These are phyloP conservation scores for Pyrenophora teres DNA, from an alignment of 2,329 filamentous ascomycete species.

Conservation along the genomic window DNA sequence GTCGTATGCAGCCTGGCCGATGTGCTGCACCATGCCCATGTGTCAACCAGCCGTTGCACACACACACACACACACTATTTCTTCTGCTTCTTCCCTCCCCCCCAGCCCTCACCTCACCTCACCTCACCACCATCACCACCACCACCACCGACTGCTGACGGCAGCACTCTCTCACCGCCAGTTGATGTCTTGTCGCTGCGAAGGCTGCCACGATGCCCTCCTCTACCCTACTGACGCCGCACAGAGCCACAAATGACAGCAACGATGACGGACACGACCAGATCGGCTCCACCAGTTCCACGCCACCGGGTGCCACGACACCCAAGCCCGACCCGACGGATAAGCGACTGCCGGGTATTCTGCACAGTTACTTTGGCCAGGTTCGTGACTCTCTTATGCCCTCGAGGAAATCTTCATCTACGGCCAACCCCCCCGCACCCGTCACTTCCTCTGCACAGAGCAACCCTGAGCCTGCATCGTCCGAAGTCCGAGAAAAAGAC, in stretches of 20 bases:
- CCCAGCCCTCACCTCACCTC: slow-evolving; percentile 7
- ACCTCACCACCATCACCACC: neutral
- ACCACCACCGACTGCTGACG: neutral
- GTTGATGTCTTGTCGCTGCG: slow-evolving; percentile 4
- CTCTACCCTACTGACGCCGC: slow-evolving; percentile 43
- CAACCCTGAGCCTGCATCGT: slow-evolving; percentile 9
- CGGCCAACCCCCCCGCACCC: slow-evolving; percentile 45
- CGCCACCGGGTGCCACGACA: slow-evolving; percentile 88
- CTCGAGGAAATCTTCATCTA: slow-evolving; percentile 46
- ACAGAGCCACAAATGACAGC: slow-evolving; percentile 65
- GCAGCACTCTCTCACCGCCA: slow-evolving; percentile 14
- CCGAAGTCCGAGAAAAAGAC: slow-evolving; percentile 32
- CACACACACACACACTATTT: slow-evolving; percentile 40
- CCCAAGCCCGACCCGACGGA: slow-evolving; percentile 92
- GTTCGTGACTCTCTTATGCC: slow-evolving; percentile 77
- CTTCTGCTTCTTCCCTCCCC: slow-evolving; percentile 16
- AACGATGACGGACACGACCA: slow-evolving; percentile 74
- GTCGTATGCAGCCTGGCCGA: slow-evolving; percentile 17
- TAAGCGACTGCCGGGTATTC: slow-evolving; percentile 92
- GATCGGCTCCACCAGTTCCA: slow-evolving; percentile 79
- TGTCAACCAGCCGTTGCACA: slow-evolving; percentile 31
- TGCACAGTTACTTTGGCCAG: slow-evolving; percentile 97
- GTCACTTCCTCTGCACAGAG: slow-evolving; percentile 28
- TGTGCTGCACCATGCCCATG: slow-evolving; percentile 7
- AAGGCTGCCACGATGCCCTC: slow-evolving; percentile 32